Percentiles rank a stretch among this genome's conserved stretches.
phyloP scores from a whole-genome alignment of 202 grass and related monocot genomes.

The Saccharum hybrid region DNA sequence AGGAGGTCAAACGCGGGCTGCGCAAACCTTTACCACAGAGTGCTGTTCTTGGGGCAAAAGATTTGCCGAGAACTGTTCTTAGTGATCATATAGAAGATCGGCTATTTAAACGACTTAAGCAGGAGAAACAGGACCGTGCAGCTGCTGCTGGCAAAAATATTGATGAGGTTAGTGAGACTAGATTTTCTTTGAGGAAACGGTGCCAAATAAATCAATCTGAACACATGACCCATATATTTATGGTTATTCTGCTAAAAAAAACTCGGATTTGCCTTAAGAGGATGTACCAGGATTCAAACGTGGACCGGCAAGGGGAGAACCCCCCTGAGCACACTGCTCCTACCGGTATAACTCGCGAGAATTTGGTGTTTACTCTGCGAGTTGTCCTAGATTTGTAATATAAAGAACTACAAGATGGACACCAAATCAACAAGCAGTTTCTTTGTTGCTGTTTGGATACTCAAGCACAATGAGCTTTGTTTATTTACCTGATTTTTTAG shows the following conservation, averaged over 20 bases:
- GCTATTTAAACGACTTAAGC: constrained; percentile 77
- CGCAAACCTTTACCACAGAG: constrained; percentile 90
- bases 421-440: not conserved
- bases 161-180: constrained; percentile 79
- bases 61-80: constrained; percentile 88
- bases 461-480: constrained; percentile 9
- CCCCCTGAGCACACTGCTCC: not conserved
- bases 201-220: constrained; percentile 12
- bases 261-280: not conserved
- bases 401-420: not conserved
- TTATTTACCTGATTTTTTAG: not conserved
- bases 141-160: constrained; percentile 60
- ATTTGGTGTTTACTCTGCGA: not conserved
- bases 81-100: constrained; percentile 95
- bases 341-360: not conserved
- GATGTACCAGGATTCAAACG: not conserved
- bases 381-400: not conserved
- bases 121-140: constrained; percentile 78
- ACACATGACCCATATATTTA: not conserved
- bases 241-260: constrained; percentile 8
- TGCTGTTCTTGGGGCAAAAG: constrained; percentile 99
- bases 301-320: not conserved
- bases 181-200: not conserved
- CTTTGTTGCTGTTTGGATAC: not conserved
- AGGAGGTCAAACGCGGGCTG: constrained; percentile 80